Evolutionary conservation across 345 rosid genomes (phyloP).

Genomic region (Corymbia maculata): DNA sequence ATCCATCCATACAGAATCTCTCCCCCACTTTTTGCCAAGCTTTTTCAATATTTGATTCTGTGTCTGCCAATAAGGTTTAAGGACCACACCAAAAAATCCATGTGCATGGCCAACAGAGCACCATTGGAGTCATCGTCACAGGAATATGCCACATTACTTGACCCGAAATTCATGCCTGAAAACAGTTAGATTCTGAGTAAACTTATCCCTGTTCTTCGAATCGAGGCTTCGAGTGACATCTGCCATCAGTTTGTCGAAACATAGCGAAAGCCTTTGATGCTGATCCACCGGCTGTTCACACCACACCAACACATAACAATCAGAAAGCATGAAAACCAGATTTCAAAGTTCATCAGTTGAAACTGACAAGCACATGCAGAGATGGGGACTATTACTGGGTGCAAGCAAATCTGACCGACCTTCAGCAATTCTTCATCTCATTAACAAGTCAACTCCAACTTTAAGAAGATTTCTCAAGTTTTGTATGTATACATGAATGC

Average conservation of each 20-base stretch:
- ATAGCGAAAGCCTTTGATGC: slow-evolving; percentile 67
- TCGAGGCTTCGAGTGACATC: slow-evolving; percentile 83
- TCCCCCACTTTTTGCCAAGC: neutral
- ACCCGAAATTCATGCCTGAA: slow-evolving; percentile 91
- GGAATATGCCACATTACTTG: slow-evolving; percentile 24
- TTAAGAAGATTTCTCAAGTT: neutral
- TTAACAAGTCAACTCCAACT: neutral
- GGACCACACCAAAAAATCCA: neutral
- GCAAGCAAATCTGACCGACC: neutral
- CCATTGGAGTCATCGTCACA: neutral
- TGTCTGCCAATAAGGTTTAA: neutral
- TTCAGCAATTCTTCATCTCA: neutral
- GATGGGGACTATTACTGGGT: neutral
- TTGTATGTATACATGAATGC: neutral
- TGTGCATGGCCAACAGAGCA: neutral
- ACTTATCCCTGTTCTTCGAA: slow-evolving; percentile 93
- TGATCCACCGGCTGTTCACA: slow-evolving; percentile 83
- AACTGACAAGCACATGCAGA: neutral
- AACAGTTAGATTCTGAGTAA: slow-evolving; percentile 80
- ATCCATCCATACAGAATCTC: neutral
- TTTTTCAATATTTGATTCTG: neutral
- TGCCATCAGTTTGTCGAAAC: slow-evolving; percentile 89
- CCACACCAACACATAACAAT: neutral
- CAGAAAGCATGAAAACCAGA: neutral
- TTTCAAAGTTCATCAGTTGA: neutral